Percentiles rank a stretch among this genome's conserved stretches.
Evolutionary conservation across 441 rosid genomes (phyloP).

Genomic region (Flueggea neowawraea): DNA sequence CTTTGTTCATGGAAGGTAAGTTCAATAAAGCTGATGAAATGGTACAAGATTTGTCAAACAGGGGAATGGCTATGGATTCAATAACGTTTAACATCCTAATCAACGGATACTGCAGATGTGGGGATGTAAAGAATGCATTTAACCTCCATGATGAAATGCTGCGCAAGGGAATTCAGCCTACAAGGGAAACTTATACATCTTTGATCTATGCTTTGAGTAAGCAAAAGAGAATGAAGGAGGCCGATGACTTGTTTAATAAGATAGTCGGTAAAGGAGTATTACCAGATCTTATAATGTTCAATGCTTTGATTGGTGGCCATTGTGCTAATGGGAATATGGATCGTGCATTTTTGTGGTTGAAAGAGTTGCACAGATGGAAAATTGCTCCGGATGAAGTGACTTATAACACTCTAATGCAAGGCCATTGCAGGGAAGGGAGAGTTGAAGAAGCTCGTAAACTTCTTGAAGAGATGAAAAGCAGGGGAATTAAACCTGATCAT

Average conservation of each 20-base stretch:
- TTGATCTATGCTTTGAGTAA: slow-evolving; percentile 67
- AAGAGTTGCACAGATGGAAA: slow-evolving; percentile 66
- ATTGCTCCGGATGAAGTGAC: slow-evolving; percentile 89
- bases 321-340: slow-evolving; percentile 62
- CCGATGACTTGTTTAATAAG: slow-evolving; percentile 69
- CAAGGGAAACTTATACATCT: slow-evolving; percentile 70
- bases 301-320: slow-evolving; percentile 79
- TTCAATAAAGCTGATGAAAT: slow-evolving; percentile 56
- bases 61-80: slow-evolving; percentile 58
- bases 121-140: slow-evolving; percentile 72
- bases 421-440: slow-evolving; percentile 72
- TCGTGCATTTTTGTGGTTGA: slow-evolving; percentile 56
- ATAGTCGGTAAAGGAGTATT: slow-evolving; percentile 31
- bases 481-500: slow-evolving; percentile 82
- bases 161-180: slow-evolving; percentile 56
- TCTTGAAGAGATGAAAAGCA: slow-evolving; percentile 69
- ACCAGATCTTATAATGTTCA: slow-evolving; percentile 78
- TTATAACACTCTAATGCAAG: slow-evolving; percentile 82
- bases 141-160: slow-evolving; percentile 65
- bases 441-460: slow-evolving; percentile 85
- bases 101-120: slow-evolving; percentile 75
- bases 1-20: slow-evolving; percentile 65
- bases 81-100: slow-evolving; percentile 79
- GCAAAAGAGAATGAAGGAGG: slow-evolving; percentile 61
- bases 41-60: slow-evolving; percentile 60